These are phyloP conservation scores for Dipteronia sinensis DNA, from an alignment of 345 rosid genomes.

Conservation along the genomic window DNA sequence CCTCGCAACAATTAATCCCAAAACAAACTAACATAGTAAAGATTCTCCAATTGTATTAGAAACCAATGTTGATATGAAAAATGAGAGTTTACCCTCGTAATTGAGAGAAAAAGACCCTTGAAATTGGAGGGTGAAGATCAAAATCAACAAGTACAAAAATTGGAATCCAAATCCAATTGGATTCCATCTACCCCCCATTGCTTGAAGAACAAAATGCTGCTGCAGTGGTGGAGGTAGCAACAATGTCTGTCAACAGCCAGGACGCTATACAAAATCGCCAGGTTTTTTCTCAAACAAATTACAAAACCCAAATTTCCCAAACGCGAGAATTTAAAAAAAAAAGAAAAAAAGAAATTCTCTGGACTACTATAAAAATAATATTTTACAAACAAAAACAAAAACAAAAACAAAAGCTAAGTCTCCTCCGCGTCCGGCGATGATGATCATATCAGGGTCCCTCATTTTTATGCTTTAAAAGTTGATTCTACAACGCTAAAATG, in stretches of 20 bases:
- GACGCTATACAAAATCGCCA: constrained; percentile 65
- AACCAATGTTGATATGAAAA: not conserved
- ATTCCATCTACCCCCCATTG: constrained; percentile 84
- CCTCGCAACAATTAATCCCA: constrained; percentile 20
- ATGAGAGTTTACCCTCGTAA: constrained; percentile 56
- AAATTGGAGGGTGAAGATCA: constrained; percentile 45
- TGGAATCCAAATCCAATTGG: constrained; percentile 59
- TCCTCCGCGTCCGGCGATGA: constrained; percentile 28
- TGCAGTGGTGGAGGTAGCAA: constrained; percentile 47
- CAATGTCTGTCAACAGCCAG: constrained; percentile 34
- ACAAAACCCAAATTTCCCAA: constrained; percentile 2
- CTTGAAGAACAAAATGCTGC: constrained; percentile 40
- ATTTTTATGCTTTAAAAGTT: constrained; percentile 34
- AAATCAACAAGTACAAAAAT: constrained; percentile 51
- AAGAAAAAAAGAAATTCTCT: not conserved
- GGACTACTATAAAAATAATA: constrained; percentile 33
- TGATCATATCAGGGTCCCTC: constrained; percentile 59
- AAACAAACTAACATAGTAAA: not conserved
- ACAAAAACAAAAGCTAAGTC: constrained; percentile 34
- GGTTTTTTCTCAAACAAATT: constrained; percentile 39
- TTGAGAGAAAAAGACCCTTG: constrained; percentile 50
- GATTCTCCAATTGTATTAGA: not conserved
- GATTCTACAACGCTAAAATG: constrained; percentile 31
- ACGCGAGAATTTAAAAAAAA: not conserved
- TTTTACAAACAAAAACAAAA: constrained; percentile 34